Percentiles rank a stretch among this genome's conserved stretches.
Evolutionary conservation across 305 asterid species (phyloP).

Genomic region (Rubia balearica): DNA sequence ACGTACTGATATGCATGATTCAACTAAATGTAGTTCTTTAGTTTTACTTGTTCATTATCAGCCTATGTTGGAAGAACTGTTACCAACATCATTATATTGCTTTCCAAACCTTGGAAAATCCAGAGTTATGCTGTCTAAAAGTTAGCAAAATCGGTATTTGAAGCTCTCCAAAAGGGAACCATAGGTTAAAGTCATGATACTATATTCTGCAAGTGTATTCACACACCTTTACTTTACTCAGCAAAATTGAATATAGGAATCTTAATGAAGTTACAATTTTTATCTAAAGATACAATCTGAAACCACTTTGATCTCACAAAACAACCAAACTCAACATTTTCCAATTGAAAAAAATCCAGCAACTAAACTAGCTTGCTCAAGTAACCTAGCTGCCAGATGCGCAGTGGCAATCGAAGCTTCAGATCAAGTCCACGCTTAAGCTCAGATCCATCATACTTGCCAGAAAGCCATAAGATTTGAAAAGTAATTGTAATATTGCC

Average conservation of each 20-base stretch:
- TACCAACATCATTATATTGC: too few relatives aligned
- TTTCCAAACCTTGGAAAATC: too few relatives aligned
- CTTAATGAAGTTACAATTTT: background rate
- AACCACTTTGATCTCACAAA: background rate
- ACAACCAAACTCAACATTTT: background rate
- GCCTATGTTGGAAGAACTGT: too few relatives aligned
- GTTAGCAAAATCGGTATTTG: background rate
- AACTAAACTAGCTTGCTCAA: background rate
- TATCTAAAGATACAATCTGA: background rate
- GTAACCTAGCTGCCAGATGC: background rate
- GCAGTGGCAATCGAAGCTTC: background rate
- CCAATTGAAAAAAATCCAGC: background rate
- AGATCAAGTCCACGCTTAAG: background rate
- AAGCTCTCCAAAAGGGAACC: background rate
- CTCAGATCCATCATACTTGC: too few relatives aligned
- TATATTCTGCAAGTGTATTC: background rate
- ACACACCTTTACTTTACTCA: too few relatives aligned
- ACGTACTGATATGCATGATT: constrained; percentile 6
- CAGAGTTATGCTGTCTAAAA: background rate
- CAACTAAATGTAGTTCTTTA: background rate
- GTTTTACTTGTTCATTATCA: background rate
- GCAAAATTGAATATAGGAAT: too few relatives aligned
- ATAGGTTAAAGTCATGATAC: background rate
- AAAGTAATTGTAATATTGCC: background rate
- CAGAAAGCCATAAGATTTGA: background rate